Base-by-base conservation (phyloP, 2,329 filamentous ascomycete genomes). In the Fusarium sp. region DNA sequence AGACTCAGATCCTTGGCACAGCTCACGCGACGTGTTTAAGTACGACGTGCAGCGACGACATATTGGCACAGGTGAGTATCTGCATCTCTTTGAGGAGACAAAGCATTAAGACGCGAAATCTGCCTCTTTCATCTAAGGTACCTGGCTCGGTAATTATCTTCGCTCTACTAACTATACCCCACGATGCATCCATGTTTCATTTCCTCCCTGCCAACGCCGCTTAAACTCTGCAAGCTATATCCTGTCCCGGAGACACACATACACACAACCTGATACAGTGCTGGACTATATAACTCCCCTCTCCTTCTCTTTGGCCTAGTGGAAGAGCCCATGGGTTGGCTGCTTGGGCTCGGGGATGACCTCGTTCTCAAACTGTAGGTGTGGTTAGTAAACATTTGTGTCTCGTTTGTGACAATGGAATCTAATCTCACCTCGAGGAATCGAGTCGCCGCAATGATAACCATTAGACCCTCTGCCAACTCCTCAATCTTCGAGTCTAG, bases 381-480 rank as follows among this genome's bases (percentile, higher is more conserved):
- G 4, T 20, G 4, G 65, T 77, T 65, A 78, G 69, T 20, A 11
- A 29, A 8, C 9, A 27, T n/a, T 29, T 27, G 8, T 44, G 44
- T 31, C 7, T 13, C 33, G 34, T n/a, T 4, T 49, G 16, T 20
- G 4, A 46, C 42, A 11, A 27, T 16, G 23, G 5, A 6, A 14
- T 29, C 9, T 9, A 29, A 16, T 9, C 88, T 81, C 83, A 97
- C 94, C 84, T 97, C 91, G 58, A 97, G 82, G 78, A 97, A 97
- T 44, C 89, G 90, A 9, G 93, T 96, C 36, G 93, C 89, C 29
- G 90, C 86, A 75, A 97, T 92, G 69, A 98, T 83, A 59, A 96
- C 84, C 80, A 95, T 90, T 75, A 96, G 92, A 50, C 92, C 90
- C 78, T 97, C 93, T 6, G 94, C 92, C 71, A 98, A 80, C 72